phyloP scores from a whole-genome alignment of 176 grass and related monocot genomes.

The Cenchrus purpureus region DNA sequence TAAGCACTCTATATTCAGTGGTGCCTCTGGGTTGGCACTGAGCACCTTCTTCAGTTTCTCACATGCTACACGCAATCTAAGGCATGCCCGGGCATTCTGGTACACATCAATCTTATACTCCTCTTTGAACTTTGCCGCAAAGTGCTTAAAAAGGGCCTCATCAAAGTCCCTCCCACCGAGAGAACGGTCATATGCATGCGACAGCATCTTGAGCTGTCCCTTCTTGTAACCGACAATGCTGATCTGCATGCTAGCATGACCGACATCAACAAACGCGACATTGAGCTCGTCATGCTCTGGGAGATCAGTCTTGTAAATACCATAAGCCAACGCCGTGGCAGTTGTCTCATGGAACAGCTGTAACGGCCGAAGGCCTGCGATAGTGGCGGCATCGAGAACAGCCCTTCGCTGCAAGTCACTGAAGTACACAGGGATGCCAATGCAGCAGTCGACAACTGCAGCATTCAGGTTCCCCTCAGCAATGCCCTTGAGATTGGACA shows the following conservation, averaged over 20 bases:
- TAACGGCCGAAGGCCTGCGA: conserved; percentile 73
- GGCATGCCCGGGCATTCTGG: conserved; percentile 81
- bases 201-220: conserved; percentile 83
- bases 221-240: conserved; percentile 80
- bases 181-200: conserved; percentile 76
- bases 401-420: conserved; percentile 83
- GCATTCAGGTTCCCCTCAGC: conserved; percentile 81
- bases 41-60: conserved; percentile 93
- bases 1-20: conserved; percentile 86
- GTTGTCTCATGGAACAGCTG: conserved; percentile 89
- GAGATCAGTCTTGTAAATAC: conserved; percentile 89
- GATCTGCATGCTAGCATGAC: conserved; percentile 89
- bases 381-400: conserved; percentile 76
- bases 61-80: conserved; percentile 71
- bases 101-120: conserved; percentile 90
- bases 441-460: conserved; percentile 80
- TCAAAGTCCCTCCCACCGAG: conserved; percentile 90
- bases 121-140: conserved; percentile 80
- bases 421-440: conserved; percentile 86
- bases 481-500: conserved; percentile 76
- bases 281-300: conserved; percentile 79
- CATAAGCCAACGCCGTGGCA: conserved; percentile 83
- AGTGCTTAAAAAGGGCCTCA: conserved; percentile 79
- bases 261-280: conserved; percentile 87
- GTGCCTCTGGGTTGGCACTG: conserved; percentile 82